Percentiles rank a stretch among this genome's conserved stretches.
Conservation (phyloP, 2,329 filamentous ascomycete species). For the Colletotrichum musicola region DNA sequence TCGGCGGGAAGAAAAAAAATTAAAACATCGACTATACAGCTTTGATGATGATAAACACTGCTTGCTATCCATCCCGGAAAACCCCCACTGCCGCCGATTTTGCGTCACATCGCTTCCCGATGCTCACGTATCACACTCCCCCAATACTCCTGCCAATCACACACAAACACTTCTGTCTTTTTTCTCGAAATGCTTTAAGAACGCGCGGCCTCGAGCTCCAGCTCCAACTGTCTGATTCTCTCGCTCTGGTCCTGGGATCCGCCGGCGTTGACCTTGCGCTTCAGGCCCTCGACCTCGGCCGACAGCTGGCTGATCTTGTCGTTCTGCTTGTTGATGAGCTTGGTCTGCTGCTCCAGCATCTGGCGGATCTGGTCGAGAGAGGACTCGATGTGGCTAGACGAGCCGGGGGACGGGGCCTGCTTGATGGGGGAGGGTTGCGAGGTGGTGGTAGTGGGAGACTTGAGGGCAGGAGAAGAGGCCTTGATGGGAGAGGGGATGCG, state of each 20-base stretch:
- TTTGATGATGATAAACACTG: conserved; percentile 36
- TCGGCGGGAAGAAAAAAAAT: conserved; percentile 21
- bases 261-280: conserved; percentile 75
- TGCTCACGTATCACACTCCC: conserved; percentile 3
- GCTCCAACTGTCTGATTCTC: conserved; percentile 75
- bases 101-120: conserved; percentile 21
- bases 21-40: conserved; percentile 26
- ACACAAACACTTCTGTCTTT: not conserved
- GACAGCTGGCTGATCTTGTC: conserved; percentile 79
- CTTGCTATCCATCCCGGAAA: conserved; percentile 39
- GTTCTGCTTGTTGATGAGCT: conserved; percentile 81
- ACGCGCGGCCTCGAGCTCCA: conserved; percentile 74
- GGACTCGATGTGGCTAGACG: conserved; percentile 64
- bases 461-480: conserved; percentile 49
- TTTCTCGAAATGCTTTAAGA: conserved; percentile 55
- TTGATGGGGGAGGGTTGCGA: conserved; percentile 35
- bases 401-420: conserved; percentile 42
- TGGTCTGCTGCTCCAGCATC: conserved; percentile 81
- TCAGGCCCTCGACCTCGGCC: conserved; percentile 82
- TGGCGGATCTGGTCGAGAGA: conserved; percentile 83
- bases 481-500: conserved; percentile 61
- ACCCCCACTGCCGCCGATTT: conserved; percentile 2
- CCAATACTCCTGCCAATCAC: conserved; percentile 15
- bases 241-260: conserved; percentile 73
- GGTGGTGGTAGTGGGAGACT: conserved; percentile 28